Evolutionary conservation across 129 eudicot genomes (phyloP).

Genomic region (Flaveria ramosissima): DNA sequence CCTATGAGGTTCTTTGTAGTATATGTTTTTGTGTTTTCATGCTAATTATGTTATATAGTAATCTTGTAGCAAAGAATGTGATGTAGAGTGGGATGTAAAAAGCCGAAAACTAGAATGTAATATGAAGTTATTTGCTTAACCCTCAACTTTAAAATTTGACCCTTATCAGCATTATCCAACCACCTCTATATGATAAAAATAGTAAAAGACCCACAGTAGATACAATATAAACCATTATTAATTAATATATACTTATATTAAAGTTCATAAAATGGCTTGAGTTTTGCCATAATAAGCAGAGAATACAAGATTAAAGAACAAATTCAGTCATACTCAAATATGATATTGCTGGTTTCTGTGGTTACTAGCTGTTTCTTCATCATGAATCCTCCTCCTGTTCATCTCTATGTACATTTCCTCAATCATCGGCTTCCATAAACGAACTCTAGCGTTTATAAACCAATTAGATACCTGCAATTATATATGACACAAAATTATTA

Average conservation of each 20-base stretch:
- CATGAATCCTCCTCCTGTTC: constrained; percentile 59
- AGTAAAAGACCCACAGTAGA: background rate
- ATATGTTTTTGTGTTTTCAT: background rate
- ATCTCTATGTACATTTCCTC: constrained; percentile 94
- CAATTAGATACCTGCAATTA: constrained; percentile 71
- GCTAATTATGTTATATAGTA: background rate
- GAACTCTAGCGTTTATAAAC: constrained; percentile 92
- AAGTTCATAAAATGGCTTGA: constrained; percentile 22
- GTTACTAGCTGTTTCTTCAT: constrained; percentile 40
- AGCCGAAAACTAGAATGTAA: background rate
- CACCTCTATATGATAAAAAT: background rate
- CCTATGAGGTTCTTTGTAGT: background rate
- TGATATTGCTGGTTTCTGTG: constrained; percentile 42
- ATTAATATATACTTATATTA: constrained; percentile 27
- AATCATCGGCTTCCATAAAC: constrained; percentile 92
- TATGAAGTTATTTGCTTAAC: background rate
- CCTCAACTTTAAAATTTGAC: background rate
- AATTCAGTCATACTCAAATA: constrained; percentile 2
- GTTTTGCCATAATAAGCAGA: constrained; percentile 16
- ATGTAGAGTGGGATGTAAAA: constrained; percentile 22
- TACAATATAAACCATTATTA: constrained; percentile 24
- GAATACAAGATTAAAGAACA: constrained; percentile 21
- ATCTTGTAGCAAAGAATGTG: constrained; percentile 9
- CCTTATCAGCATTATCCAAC: background rate
- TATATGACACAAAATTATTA: background rate